Evolutionary conservation across 2,329 filamentous ascomycete species (phyloP).

Genomic region (Dactylellina cionopaga): DNA sequence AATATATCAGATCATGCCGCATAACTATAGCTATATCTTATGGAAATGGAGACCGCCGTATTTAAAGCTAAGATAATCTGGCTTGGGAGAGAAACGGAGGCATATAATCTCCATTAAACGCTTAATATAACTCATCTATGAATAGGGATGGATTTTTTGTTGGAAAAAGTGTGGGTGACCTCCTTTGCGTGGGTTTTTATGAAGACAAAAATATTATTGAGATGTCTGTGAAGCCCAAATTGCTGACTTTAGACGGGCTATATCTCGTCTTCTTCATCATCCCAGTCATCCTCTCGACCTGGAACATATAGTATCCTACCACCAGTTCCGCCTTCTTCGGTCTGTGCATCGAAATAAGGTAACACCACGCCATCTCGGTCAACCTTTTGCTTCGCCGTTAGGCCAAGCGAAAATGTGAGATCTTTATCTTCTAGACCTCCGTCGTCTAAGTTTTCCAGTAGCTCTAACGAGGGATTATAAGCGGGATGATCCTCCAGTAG

Average conservation of each 20-base stretch:
- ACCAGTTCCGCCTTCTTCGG: constrained; percentile 80
- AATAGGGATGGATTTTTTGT: not conserved
- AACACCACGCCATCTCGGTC: constrained; percentile 89
- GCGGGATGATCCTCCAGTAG: constrained; percentile 80
- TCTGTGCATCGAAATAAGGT: constrained; percentile 97
- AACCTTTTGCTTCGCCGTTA: constrained; percentile 88
- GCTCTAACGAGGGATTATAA: constrained; percentile 67
- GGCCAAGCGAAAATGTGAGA: constrained; percentile 81
- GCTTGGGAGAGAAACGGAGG: constrained; percentile 14
- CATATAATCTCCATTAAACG: constrained; percentile 49
- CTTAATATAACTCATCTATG: constrained; percentile 44
- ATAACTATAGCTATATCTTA: not conserved
- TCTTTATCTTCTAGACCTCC: constrained; percentile 63
- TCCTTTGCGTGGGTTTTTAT: constrained; percentile 35
- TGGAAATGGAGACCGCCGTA: not conserved
- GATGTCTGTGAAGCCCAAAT: not conserved
- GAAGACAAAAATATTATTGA: too few relatives aligned
- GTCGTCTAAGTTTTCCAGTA: constrained; percentile 57
- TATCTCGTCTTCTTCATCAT: constrained; percentile 94
- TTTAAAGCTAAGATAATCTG: constrained; percentile 5
- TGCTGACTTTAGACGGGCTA: constrained; percentile 64
- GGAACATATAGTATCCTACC: constrained; percentile 96
- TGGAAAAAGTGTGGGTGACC: not conserved
- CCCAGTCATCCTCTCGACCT: constrained; percentile 92
- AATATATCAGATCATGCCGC: not conserved